phyloP scores from a whole-genome alignment of 176 grass and related monocot species.

The Aegilops umbellulata region DNA sequence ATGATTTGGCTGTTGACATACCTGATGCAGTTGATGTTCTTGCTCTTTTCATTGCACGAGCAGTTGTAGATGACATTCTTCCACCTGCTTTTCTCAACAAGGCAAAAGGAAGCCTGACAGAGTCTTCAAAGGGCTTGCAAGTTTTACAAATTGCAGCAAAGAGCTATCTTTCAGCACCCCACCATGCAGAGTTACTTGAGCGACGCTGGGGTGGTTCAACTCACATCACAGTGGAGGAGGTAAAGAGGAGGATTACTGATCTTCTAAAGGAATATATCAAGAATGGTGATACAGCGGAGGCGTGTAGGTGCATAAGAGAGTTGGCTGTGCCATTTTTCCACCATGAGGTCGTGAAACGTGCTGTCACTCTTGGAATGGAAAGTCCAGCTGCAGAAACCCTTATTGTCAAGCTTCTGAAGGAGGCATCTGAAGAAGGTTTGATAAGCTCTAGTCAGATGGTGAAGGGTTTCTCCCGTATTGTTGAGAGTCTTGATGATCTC shows the following conservation, averaged over 20 bases:
- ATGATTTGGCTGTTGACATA: slow-evolving; percentile 90
- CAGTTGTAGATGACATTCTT: slow-evolving; percentile 91
- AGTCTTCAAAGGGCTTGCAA: slow-evolving; percentile 74
- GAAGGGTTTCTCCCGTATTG: slow-evolving; percentile 73
- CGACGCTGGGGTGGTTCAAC: slow-evolving; percentile 81
- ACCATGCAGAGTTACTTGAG: slow-evolving; percentile 90
- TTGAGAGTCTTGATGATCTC: slow-evolving; percentile 85
- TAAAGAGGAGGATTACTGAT: slow-evolving; percentile 76
- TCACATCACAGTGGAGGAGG: slow-evolving; percentile 73
- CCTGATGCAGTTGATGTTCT: slow-evolving; percentile 76
- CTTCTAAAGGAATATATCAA: slow-evolving; percentile 90
- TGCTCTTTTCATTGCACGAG: slow-evolving; percentile 86
- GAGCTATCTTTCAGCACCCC: slow-evolving; percentile 95
- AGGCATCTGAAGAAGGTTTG: slow-evolving; percentile 78
- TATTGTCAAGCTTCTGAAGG: slow-evolving; percentile 72
- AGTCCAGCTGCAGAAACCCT: slow-evolving; percentile 63
- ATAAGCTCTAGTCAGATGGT: slow-evolving; percentile 95
- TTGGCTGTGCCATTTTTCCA: slow-evolving; percentile 89
- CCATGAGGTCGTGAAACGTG: slow-evolving; percentile 93
- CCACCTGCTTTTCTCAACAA: slow-evolving; percentile 82
- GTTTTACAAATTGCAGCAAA: slow-evolving; percentile 88
- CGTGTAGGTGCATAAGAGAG: slow-evolving; percentile 95
- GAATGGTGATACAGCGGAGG: slow-evolving; percentile 76
- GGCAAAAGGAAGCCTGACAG: slow-evolving; percentile 57
- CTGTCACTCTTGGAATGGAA: slow-evolving; percentile 87